Evolutionary conservation across 164 flowering plant genomes (phyloP), one percentile per base, ranked within the genome.

Genomic region (Magnolia sinica): DNA sequence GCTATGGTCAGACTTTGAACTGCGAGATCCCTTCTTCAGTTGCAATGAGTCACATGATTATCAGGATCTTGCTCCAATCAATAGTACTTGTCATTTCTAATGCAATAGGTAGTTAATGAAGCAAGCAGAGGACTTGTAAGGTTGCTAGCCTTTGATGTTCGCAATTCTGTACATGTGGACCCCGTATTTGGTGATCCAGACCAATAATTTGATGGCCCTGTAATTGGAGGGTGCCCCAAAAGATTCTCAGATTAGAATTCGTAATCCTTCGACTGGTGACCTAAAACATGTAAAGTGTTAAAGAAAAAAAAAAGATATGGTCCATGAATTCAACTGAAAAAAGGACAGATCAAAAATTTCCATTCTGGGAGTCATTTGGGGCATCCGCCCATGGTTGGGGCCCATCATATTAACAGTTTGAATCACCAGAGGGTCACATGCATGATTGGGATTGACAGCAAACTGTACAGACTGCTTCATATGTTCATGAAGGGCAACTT

Each of bases 401-500:
- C 61, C 61, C 61, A 27, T 27, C 29, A 27, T 27, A 16, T 16
- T 55, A 11, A 55, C 61, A 11, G 18, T 16, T 55, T 16, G 4
- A 11, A 55, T 55, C 61, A 9, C 13, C 61, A 55, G 0, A 55
- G 61, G 61, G 18, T 55, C 61, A 55, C 13, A 0, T 37, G 45
- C 45, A 37, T 37, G 45, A 37, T 37, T 37, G 45, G 45, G 45
- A 37, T 37, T 37, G 7, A 37, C 45, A 37, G 45, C 14, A 50
- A 45, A 37, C 29, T 64, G 37, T 10, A 37, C 45, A 37, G 68
- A 63, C 29, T 93, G 92, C 99, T 94, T 96, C 97, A 92, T 91
- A 78, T 96, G 98, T 79, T 96, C 99, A 79, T 96, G 99, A 81
- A 96, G 88, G 18, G 99, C 98, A 74, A 98, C 99, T 84, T 96